These are phyloP conservation scores for Cicer arietinum DNA, from an alignment of 306 rosid species.

Conservation along the genomic window DNA sequence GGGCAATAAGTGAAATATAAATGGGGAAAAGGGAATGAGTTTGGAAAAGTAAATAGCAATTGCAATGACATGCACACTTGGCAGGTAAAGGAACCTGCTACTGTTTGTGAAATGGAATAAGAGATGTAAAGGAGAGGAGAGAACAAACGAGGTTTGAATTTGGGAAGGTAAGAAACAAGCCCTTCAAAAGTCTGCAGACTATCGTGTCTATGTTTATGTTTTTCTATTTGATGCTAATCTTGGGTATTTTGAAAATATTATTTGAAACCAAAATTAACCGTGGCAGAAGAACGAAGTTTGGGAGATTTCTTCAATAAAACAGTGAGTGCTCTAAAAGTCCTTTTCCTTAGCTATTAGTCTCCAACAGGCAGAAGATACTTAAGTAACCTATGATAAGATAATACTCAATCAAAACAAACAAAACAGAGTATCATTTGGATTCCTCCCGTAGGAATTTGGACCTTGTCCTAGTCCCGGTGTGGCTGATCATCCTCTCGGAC, in stretches of 20 bases:
- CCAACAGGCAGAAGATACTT: not conserved
- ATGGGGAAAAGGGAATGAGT: not conserved
- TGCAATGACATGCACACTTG: not conserved
- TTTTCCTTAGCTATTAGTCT: not conserved
- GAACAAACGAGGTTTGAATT: not conserved
- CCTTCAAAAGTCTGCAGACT: conserved; percentile 19
- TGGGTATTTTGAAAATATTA: not conserved
- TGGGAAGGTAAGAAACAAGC: conserved; percentile 27
- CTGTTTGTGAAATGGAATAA: conserved; percentile 5
- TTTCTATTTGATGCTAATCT: conserved; percentile 5
- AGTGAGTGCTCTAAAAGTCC: not conserved
- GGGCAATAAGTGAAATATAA: too few species aligned
- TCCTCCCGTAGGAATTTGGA: too few species aligned
- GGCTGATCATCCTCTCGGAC: not conserved
- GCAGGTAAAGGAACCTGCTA: not conserved
- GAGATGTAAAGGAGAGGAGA: not conserved
- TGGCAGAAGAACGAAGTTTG: not conserved
- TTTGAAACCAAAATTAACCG: not conserved
- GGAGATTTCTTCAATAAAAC: conserved; percentile 6
- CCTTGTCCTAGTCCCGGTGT: too few species aligned
- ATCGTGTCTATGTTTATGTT: not conserved
- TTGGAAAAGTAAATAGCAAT: conserved; percentile 1
- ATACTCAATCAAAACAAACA: conserved; percentile 1
- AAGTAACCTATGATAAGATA: not conserved
- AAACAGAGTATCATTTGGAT: not conserved